phyloP scores from a whole-genome alignment of 495 filamentous ascomycete species.

The Trichoderma virens region DNA sequence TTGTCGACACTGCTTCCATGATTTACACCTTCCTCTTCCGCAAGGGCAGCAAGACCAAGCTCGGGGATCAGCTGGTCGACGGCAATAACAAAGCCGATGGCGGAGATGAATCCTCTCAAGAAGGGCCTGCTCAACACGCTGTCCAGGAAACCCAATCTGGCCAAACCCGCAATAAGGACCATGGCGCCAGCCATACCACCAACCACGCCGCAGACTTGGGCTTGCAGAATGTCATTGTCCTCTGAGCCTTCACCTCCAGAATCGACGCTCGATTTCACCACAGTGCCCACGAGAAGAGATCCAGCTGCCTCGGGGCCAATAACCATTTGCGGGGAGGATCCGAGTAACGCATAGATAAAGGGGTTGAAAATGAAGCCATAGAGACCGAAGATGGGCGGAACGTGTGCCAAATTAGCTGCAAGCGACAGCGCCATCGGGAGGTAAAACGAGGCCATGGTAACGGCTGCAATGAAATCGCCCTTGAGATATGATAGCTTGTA shows the following conservation, averaged over 20 bases:
- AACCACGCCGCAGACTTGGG: constrained; percentile 79
- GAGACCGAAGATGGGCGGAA: constrained; percentile 90
- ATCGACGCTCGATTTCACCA: constrained; percentile 71
- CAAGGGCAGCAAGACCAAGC: constrained; percentile 62
- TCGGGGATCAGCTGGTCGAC: constrained; percentile 93
- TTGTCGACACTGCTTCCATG: constrained; percentile 86
- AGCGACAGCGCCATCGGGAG: constrained; percentile 94
- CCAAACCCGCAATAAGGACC: constrained; percentile 75
- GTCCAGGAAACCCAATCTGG: constrained; percentile 87
- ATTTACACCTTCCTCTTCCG: constrained; percentile 49
- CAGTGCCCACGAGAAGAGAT: constrained; percentile 78
- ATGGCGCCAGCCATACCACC: constrained; percentile 80
- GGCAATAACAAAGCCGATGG: constrained; percentile 91
- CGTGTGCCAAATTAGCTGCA: constrained; percentile 87
- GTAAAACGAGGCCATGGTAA: constrained; percentile 95
- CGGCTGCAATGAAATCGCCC: constrained; percentile 77
- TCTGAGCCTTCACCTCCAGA: constrained; percentile 57
- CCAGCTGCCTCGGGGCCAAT: constrained; percentile 94
- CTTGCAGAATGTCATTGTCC: constrained; percentile 60
- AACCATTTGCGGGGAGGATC: constrained; percentile 87
- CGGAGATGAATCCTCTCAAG: constrained; percentile 88
- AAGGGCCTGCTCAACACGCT: constrained; percentile 91
- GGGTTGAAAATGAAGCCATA: constrained; percentile 93
- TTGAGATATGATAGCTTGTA: constrained; percentile 74
- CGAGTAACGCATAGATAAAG: constrained; percentile 78